Conservation (phyloP, 768 basidiomycete species). For the Termitomyces sp. region DNA sequence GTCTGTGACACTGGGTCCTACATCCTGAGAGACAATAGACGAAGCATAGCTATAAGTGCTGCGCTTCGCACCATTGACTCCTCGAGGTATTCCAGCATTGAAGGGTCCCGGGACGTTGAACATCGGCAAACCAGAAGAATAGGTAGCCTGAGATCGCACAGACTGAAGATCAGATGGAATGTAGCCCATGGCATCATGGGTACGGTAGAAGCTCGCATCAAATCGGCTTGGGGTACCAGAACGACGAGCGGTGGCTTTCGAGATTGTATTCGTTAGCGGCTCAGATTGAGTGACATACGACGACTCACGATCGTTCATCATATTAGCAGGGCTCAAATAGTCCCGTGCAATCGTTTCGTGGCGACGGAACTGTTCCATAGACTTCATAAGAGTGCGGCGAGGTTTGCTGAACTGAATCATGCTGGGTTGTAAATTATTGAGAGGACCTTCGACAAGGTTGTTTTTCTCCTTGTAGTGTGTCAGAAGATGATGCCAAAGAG, state of each 20-base stretch:
- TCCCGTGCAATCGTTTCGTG: conserved; percentile 92
- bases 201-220: conserved; percentile 92
- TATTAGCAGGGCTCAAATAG: conserved; percentile 36
- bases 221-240: conserved; percentile 93
- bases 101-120: conserved; percentile 70
- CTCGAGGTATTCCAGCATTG: conserved; percentile 59
- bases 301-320: conserved; percentile 47
- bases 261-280: conserved; percentile 6
- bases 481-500: conserved; percentile 95
- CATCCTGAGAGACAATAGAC: conserved; percentile 91
- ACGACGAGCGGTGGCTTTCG: conserved; percentile 44
- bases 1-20: conserved; percentile 57
- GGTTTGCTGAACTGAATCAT: conserved; percentile 99
- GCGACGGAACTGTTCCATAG: conserved; percentile 89
- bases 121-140: conserved; percentile 87
- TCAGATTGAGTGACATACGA: background rate
- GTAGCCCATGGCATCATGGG: conserved; percentile 89
- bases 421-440: conserved; percentile 93
- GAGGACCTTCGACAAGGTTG: conserved; percentile 91
- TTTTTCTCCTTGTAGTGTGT: conserved; percentile 98
- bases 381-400: conserved; percentile 79
- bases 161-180: conserved; percentile 96
- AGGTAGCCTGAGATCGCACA: conserved; percentile 92
- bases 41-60: conserved; percentile 82
- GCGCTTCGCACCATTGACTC: conserved; percentile 57